Base-by-base conservation (phyloP, 345 rosid genomes). In the Dipteronia dyeriana region DNA sequence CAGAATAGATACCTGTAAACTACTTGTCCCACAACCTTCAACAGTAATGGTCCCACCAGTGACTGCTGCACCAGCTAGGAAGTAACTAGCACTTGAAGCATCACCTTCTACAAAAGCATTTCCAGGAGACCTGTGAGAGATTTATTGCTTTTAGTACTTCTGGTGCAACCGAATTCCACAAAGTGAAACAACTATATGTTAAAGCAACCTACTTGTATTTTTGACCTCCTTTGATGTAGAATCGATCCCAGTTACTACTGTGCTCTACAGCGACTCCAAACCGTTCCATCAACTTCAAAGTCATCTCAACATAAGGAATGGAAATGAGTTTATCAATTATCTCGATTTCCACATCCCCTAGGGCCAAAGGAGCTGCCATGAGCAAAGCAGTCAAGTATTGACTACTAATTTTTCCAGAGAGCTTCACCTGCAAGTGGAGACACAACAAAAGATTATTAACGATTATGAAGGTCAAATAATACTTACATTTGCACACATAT, bases 1-100 rank as follows among this genome's bases (percentile, higher is more conserved):
- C 4, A 74, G 9, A 74, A 62, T 54, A 23, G 68, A 49, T 85
- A 92, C 99, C 97, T 94, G 98, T 83, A 94, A 85, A 80, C 99
- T 94, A 83, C 87, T 92, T 8, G 94, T 90, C 66, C 98, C 99
- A 66, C 99, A 96, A 74, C 99, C 99, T 87, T 96, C 94, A 57
- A 96, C 98, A 39, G 94, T 93, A 78, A 95, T 85, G 54, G 97
- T 93, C 73, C 97, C 97, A 56, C 99, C 99, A 9, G 97, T 93
- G 84, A 96, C 84, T 64, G 98, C 98, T 56, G 99, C 97, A 64
- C 99, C 99, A 62, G 94, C 99, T 65, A 96, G 89, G 84, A 96
- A 96, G 85, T 96, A 94, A 84, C 99, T 94, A 70, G 99, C 99
- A 89, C 98, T 96, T 72, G 99, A 96, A 75, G 99, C 99, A 89